Conservation (phyloP, 208 protist genomes). For the Naegleria lovaniensis region DNA sequence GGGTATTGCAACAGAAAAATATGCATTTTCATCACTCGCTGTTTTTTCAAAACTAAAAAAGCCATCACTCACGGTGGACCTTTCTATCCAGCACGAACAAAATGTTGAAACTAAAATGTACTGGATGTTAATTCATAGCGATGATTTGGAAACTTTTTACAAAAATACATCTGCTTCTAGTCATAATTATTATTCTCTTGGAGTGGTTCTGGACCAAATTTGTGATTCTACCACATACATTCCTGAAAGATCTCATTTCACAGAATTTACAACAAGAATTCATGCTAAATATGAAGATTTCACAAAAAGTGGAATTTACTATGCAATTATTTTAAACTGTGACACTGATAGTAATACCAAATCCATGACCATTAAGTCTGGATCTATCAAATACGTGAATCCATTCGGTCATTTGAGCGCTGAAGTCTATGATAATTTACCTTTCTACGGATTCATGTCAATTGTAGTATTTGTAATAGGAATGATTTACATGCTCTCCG, state of each 20-base stretch:
- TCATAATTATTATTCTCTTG: background rate
- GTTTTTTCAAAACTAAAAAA: background rate
- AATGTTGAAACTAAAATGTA: background rate
- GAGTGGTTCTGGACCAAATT: background rate
- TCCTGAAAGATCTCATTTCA: background rate
- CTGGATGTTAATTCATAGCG: background rate
- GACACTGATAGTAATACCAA: background rate
- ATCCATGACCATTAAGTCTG: background rate
- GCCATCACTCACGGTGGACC: background rate
- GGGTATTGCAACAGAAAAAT: background rate
- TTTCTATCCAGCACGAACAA: background rate
- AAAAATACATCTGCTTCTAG: background rate
- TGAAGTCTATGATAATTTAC: background rate
- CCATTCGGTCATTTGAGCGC: background rate
- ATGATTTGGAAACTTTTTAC: background rate
- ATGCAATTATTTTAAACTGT: constrained; percentile 9
- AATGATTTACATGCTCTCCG: background rate
- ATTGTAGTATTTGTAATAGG: background rate
- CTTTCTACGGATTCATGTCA: background rate
- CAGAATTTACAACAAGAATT: background rate
- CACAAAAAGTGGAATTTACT: background rate
- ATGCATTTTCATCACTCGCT: background rate
- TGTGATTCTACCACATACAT: background rate
- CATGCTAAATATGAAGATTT: background rate
- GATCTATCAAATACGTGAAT: background rate